Conservation (phyloP, 2,329 filamentous ascomycete genomes). For the Ophiostoma australiae region DNA sequence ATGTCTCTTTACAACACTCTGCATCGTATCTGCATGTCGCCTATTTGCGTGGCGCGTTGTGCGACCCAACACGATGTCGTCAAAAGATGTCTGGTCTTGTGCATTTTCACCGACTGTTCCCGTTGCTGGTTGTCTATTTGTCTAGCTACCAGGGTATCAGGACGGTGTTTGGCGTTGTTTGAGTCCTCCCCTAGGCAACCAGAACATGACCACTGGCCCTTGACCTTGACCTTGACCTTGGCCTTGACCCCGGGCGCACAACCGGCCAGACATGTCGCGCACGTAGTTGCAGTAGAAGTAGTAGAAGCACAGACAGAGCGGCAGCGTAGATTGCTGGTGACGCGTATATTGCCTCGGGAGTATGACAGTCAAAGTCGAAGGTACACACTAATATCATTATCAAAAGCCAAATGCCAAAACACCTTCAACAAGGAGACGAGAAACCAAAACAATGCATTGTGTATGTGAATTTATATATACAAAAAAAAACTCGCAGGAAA, state of each 20-base stretch:
- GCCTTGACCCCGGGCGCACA: too few relatives aligned
- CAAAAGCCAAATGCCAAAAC: not conserved
- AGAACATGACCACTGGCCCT: not conserved
- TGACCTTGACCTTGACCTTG: too few relatives aligned
- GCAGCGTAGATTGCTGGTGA: not conserved
- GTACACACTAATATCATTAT: not conserved
- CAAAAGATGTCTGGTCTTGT: not conserved
- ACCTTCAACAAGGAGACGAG: not conserved
- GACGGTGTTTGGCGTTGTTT: not conserved
- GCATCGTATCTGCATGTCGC: constrained; percentile 10
- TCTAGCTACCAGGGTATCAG: not conserved
- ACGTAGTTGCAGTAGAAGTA: not conserved
- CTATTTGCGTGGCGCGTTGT: constrained; percentile 11
- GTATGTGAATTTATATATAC: not conserved
- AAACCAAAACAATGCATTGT: constrained; percentile 5
- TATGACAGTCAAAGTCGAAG: not conserved
- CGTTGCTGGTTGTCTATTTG: not conserved
- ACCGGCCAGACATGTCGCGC: not conserved
- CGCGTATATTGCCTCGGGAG: not conserved
- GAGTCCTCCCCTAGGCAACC: not conserved
- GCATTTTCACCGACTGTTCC: not conserved
- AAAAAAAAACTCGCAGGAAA: not conserved
- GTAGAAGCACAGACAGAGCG: not conserved
- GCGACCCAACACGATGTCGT: not conserved
- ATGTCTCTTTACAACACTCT: not conserved